A percentile compares a stretch with the other conserved stretches of the same genome.
Conservation (phyloP, 345 rosid genomes). For the Corchorus capsularis region DNA sequence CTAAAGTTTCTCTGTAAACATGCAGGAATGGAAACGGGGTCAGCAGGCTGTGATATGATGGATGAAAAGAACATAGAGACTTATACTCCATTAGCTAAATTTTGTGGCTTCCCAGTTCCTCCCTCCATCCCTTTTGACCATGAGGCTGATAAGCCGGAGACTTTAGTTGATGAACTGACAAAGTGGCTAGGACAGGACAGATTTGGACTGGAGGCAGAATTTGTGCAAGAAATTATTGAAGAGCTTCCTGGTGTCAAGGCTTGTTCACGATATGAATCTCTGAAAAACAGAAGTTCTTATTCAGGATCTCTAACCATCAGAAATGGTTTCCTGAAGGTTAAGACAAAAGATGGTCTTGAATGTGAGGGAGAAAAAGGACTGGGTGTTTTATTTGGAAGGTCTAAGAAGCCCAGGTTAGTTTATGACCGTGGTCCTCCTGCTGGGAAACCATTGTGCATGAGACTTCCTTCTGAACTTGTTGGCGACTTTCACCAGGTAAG, state of each 20-base stretch:
- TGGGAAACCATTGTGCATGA: constrained; percentile 66
- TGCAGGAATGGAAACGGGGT: constrained; percentile 40
- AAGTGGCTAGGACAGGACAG: constrained; percentile 88
- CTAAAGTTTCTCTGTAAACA: constrained; percentile 71
- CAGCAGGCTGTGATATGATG: constrained; percentile 38
- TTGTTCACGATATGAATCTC: constrained; percentile 64
- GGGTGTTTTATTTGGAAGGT: constrained; percentile 44
- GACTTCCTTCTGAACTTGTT: constrained; percentile 72
- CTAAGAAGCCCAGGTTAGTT: constrained; percentile 51
- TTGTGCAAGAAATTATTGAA: constrained; percentile 89
- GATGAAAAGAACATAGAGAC: constrained; percentile 38
- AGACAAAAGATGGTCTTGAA: constrained; percentile 47
- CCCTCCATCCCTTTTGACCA: constrained; percentile 33
- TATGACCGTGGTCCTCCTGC: constrained; percentile 54
- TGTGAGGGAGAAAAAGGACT: constrained; percentile 32
- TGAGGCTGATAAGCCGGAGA: constrained; percentile 47
- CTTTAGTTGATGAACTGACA: constrained; percentile 43
- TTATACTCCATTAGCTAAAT: constrained; percentile 53
- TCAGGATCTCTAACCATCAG: constrained; percentile 54
- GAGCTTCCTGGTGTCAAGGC: constrained; percentile 67
- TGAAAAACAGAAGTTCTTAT: constrained; percentile 55
- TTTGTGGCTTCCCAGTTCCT: constrained; percentile 54
- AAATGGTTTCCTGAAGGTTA: constrained; percentile 59
- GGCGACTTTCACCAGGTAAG: constrained; percentile 94
- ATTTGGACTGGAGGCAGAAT: constrained; percentile 87